Conservation (phyloP, 2,329 filamentous ascomycete genomes). For the Camillea tinctor region DNA sequence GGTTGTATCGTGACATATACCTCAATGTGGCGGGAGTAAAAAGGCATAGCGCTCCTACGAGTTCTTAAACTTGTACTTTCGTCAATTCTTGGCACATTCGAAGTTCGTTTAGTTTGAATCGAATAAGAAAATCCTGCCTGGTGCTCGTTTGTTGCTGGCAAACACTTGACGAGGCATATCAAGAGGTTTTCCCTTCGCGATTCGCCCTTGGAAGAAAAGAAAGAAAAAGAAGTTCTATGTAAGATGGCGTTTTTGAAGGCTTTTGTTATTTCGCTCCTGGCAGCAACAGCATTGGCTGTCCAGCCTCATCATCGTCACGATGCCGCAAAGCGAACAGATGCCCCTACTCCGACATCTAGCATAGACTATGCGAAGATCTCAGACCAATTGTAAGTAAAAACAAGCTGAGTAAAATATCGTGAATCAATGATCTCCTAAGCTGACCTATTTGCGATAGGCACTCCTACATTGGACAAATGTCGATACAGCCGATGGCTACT, state of each 20-base stretch:
- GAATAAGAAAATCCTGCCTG: neutral
- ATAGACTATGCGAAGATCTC: slow-evolving; percentile 2
- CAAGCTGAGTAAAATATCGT: neutral
- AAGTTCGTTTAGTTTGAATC: neutral
- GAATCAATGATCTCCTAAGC: neutral
- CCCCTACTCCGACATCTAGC: neutral
- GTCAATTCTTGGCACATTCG: neutral
- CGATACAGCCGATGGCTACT: slow-evolving; percentile 1
- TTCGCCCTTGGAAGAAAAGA: neutral
- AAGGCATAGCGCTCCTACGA: neutral
- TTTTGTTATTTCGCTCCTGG: neutral
- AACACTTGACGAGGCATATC: neutral
- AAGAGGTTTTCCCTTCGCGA: neutral
- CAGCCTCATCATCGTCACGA: slow-evolving; percentile 2
- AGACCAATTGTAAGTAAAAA: neutral
- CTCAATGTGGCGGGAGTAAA: neutral
- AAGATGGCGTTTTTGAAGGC: neutral
- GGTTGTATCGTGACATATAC: neutral
- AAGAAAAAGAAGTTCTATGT: neutral
- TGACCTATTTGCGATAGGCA: neutral
- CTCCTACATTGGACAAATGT: neutral
- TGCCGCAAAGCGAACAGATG: neutral
- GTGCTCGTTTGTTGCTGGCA: neutral
- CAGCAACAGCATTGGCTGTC: neutral
- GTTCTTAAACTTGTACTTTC: neutral